Conservation (phyloP, 2,329 filamentous ascomycete genomes). For the Claviceps pazoutovae region DNA sequence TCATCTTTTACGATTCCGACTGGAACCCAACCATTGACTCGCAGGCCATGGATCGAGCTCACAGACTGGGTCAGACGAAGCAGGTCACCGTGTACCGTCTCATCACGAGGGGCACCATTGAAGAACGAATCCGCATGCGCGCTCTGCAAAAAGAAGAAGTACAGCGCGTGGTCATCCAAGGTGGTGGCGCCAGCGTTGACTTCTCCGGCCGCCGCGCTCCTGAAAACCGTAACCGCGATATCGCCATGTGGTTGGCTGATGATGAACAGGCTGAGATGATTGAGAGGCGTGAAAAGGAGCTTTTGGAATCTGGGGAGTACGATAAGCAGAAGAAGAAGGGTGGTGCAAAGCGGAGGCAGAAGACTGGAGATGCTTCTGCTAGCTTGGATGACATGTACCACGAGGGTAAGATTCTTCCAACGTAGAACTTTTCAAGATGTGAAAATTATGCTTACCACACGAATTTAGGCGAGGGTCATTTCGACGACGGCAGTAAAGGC, state of each 20-base stretch:
- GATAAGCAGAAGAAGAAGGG: constrained; percentile 53
- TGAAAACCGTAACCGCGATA: constrained; percentile 93
- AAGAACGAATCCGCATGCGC: constrained; percentile 93
- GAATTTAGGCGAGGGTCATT: constrained; percentile 74
- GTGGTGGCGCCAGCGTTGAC: constrained; percentile 81
- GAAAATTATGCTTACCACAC: too few relatives aligned
- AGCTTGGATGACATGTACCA: constrained; percentile 98
- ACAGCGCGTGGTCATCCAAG: constrained; percentile 89
- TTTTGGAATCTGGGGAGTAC: constrained; percentile 57
- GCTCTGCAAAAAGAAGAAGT: constrained; percentile 98
- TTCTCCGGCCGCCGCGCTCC: constrained; percentile 82
- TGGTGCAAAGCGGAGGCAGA: constrained; percentile 36
- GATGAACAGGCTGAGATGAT: constrained; percentile 92
- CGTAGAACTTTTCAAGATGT: too few relatives aligned
- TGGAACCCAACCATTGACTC: constrained; percentile 99
- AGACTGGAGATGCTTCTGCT: constrained; percentile 34
- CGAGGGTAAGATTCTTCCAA: constrained; percentile 51
- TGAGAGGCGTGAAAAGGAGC: constrained; percentile 80
- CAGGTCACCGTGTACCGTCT: constrained; percentile 97
- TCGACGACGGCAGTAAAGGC: constrained; percentile 71
- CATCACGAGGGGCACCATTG: constrained; percentile 92
- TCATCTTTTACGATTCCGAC: constrained; percentile 99
- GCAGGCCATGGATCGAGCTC: constrained; percentile 96
- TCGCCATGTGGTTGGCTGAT: constrained; percentile 96
- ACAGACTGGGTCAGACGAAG: constrained; percentile 88